These are phyloP conservation scores for Trichomonascaceae sp. DNA, from an alignment of 1,139 yeast genomes.

Conservation along the genomic window DNA sequence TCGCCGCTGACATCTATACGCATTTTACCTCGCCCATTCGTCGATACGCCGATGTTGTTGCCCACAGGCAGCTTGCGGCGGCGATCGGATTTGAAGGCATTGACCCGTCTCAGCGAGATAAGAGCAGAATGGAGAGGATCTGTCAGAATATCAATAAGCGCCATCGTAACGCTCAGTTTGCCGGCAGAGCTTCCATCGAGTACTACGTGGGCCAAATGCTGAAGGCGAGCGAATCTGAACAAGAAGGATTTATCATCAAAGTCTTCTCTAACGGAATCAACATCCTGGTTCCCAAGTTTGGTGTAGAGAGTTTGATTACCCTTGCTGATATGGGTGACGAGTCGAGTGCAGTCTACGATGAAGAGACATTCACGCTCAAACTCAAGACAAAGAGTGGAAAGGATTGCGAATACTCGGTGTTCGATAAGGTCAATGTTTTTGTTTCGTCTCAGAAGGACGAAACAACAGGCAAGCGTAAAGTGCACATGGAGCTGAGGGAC, in stretches of 20 bases:
- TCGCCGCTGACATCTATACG: slow-evolving; percentile 94
- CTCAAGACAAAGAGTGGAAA: slow-evolving; percentile 33
- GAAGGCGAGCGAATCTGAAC: slow-evolving; percentile 55
- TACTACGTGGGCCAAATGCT: slow-evolving; percentile 97
- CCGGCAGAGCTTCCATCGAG: slow-evolving; percentile 95
- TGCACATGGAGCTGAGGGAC: slow-evolving; percentile 39
- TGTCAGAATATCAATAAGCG: slow-evolving; percentile 84
- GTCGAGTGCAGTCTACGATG: slow-evolving; percentile 57
- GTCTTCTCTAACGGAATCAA: slow-evolving; percentile 93
- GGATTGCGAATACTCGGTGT: slow-evolving; percentile 44
- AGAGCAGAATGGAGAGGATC: slow-evolving; percentile 76
- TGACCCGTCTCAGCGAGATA: slow-evolving; percentile 75
- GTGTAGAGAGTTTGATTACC: slow-evolving; percentile 87
- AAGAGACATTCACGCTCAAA: slow-evolving; percentile 58
- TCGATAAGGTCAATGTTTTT: slow-evolving; percentile 74
- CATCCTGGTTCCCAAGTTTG: slow-evolving; percentile 91
- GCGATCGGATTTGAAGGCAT: slow-evolving; percentile 89
- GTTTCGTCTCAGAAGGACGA: slow-evolving; percentile 77
- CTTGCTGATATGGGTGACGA: slow-evolving; percentile 61
- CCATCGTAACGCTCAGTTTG: slow-evolving; percentile 97
- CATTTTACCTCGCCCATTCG: slow-evolving; percentile 98
- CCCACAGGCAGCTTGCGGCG: slow-evolving; percentile 93
- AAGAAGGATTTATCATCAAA: slow-evolving; percentile 85
- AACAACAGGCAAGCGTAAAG: slow-evolving; percentile 84
- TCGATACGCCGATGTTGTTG: slow-evolving; percentile 95